Base-by-base conservation (phyloP, 352 stramenopile species). In the Globisporangium acanthophoron region DNA sequence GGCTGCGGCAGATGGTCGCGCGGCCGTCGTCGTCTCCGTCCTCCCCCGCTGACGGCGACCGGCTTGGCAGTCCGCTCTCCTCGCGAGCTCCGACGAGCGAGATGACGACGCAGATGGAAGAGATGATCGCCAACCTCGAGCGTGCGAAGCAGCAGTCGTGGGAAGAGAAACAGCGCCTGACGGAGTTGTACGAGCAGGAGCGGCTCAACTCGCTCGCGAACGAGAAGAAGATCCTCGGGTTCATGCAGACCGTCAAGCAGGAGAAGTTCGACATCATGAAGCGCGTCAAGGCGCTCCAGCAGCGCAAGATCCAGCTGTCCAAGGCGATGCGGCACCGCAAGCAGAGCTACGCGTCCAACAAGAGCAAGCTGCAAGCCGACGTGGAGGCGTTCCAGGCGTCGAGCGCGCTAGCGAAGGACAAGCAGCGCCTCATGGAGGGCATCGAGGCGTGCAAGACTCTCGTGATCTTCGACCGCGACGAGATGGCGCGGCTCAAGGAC, bases 181-280 rank as follows among this genome's bases (percentile, higher is more conserved):
- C 84, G 0, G 69, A 81, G 40, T 50, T 92, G 61, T 92, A 93
- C 51, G 89, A 97, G 62, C 77, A 92, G 20, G 90, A 97, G 65
- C 75, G 92, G 13, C 66, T 88, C 40, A 92, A 94, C 45, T 94
- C 85, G 33, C 66, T 97, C 11, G 72, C 78, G 11, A 94, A 87
- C 54, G 82, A 92, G 37, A 81, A 73, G 35, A 87, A 88, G 56
- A 94, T 97, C 50, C 56, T 90, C 11, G 73, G 80, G 6, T 92
- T 93, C 52, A 97, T 97, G 86, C 79, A 93, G 63, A 92, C 84
- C 1, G 82, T 95, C 43, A 93, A 94, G 64, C 80, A 97, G 54
- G 86, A 97, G 59, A 97, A 97, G 57, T 87, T 96, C 65, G 85
- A 89, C 49, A 86, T 92, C 41, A 83, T 98, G 69, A 95, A 94